phyloP scores from a whole-genome alignment of 495 filamentous ascomycete genomes.

The Amniculicola lignicola region DNA sequence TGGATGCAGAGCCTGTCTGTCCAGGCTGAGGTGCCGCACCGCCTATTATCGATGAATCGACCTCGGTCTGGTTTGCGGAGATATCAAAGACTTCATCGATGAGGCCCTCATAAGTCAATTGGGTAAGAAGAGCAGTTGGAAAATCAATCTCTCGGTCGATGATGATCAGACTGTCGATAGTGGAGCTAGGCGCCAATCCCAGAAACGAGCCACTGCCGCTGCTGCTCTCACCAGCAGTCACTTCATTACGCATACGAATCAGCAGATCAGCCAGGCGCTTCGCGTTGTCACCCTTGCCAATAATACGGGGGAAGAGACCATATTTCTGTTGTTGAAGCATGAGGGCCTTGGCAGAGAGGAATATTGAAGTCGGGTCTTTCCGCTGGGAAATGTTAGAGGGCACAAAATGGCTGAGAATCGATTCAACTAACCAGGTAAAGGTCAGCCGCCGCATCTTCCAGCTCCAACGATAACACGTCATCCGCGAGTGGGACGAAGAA shows the following conservation, averaged over 20 bases:
- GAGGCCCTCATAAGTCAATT: constrained; percentile 94
- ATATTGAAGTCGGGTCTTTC: constrained; percentile 87
- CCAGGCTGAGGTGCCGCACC: constrained; percentile 53
- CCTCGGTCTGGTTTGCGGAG: constrained; percentile 79
- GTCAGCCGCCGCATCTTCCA: constrained; percentile 81
- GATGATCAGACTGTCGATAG: constrained; percentile 85
- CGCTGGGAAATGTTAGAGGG: constrained; percentile 52
- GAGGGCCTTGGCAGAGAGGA: constrained; percentile 83
- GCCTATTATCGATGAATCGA: constrained; percentile 90
- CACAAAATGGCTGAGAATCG: too few relatives aligned
- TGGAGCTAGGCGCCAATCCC: constrained; percentile 79
- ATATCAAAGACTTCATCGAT: constrained; percentile 95
- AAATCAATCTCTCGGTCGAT: constrained; percentile 95
- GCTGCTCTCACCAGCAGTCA: constrained; percentile 73
- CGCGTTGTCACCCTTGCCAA: constrained; percentile 94
- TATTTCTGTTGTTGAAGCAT: constrained; percentile 91
- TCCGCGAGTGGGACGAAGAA: constrained; percentile 89
- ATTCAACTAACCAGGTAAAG: constrained; percentile 66
- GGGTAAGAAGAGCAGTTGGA: constrained; percentile 84
- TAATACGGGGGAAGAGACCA: constrained; percentile 90
- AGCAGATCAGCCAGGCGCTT: constrained; percentile 83
- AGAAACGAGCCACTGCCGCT: constrained; percentile 56
- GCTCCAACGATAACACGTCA: constrained; percentile 86
- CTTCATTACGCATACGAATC: constrained; percentile 88
- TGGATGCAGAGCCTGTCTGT: constrained; percentile 53